Conservation (phyloP, 2,329 filamentous ascomycete genomes). For the Monilinia polystroma region DNA sequence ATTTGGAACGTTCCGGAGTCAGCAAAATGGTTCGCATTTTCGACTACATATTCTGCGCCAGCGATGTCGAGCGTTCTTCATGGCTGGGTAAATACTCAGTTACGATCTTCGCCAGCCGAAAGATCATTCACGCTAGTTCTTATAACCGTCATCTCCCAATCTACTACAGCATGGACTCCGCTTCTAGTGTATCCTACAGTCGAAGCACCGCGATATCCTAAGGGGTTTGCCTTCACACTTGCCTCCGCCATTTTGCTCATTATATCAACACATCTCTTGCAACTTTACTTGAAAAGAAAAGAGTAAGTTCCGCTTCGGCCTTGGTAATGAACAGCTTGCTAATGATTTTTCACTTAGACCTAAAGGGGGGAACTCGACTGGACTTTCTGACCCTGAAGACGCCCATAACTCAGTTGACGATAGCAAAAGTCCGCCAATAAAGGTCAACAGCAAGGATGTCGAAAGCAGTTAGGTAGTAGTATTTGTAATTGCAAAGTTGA, state of each 20-base stretch:
- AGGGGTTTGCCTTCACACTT: background rate
- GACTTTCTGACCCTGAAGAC: background rate
- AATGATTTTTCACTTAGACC: background rate
- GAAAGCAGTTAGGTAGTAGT: background rate
- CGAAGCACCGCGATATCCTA: background rate
- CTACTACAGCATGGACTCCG: constrained; percentile 34
- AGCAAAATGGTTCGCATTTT: constrained; percentile 53
- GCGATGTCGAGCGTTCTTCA: constrained; percentile 49
- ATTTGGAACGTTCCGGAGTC: constrained; percentile 57
- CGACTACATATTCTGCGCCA: constrained; percentile 44
- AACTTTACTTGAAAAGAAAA: background rate
- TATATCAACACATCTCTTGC: background rate
- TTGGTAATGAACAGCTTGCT: background rate
- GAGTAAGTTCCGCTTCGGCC: background rate
- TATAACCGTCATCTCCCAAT: constrained; percentile 46
- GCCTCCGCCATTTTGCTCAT: background rate
- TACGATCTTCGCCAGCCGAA: constrained; percentile 43
- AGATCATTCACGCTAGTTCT: constrained; percentile 45
- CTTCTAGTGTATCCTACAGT: background rate
- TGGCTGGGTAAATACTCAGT: constrained; percentile 47
- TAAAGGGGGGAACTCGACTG: background rate
- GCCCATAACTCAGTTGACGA: background rate
- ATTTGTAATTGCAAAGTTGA: background rate
- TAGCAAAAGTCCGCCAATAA: background rate
- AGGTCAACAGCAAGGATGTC: background rate